phyloP scores from a whole-genome alignment of 768 basidiomycete species.

The Amanita exitialis region DNA sequence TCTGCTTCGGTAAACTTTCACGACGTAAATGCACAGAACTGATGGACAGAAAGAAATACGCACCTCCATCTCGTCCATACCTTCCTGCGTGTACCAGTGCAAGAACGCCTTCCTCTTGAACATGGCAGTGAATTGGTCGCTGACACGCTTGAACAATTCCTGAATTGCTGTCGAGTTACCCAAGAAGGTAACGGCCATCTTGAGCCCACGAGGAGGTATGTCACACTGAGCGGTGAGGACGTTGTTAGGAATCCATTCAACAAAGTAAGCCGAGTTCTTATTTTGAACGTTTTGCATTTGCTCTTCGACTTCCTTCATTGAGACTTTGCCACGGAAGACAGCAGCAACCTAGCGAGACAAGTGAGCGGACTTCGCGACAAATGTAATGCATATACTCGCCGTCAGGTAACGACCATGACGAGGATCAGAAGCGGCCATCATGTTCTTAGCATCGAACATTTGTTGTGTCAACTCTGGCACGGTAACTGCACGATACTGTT shows the following conservation, averaged over 20 bases:
- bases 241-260: conserved; percentile 99
- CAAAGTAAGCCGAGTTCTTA: conserved; percentile 98
- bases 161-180: conserved; percentile 97
- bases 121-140: conserved; percentile 98
- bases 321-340: conserved; percentile 97
- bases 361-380: background rate
- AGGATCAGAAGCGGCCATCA: conserved; percentile 98
- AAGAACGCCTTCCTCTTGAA: conserved; percentile 98
- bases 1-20: conserved; percentile 90
- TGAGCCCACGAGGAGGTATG: conserved; percentile 89
- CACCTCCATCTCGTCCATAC: conserved; percentile 98
- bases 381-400: conserved; percentile 27
- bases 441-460: conserved; percentile 99
- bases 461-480: conserved; percentile 98
- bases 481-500: conserved; percentile 92
- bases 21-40: conserved; percentile 3
- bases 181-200: conserved; percentile 97
- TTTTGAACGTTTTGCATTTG: conserved; percentile 96
- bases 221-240: conserved; percentile 97
- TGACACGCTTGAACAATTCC: conserved; percentile 97
- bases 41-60: conserved; percentile 9
- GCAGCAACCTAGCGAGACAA: conserved; percentile 53
- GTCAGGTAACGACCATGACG: conserved; percentile 97
- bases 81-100: conserved; percentile 99
- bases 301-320: conserved; percentile 99